phyloP scores from a whole-genome alignment of 129 eudicot species.

The Flaveria linearis region DNA sequence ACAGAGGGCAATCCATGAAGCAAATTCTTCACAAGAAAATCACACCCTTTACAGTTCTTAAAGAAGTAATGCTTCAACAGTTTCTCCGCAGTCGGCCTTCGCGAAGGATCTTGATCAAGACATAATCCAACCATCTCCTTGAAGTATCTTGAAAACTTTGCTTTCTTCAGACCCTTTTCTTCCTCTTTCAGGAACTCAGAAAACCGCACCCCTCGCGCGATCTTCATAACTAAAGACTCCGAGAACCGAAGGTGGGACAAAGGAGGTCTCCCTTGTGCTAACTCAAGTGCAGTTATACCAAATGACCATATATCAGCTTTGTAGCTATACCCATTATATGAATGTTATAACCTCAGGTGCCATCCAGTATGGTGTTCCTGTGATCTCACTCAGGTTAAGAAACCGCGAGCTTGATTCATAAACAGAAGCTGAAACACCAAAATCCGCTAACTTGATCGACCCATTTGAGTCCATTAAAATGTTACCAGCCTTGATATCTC shows the following conservation, averaged over 20 bases:
- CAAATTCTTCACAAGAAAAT: constrained; percentile 65
- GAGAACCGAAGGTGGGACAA: constrained; percentile 68
- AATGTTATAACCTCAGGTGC: constrained; percentile 82
- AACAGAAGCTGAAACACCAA: constrained; percentile 72
- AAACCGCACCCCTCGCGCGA: constrained; percentile 62
- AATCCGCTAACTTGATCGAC: constrained; percentile 61
- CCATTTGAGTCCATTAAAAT: constrained; percentile 64
- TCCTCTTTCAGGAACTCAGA: constrained; percentile 53
- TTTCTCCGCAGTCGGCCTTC: constrained; percentile 64
- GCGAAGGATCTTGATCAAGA: constrained; percentile 71
- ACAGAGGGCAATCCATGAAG: constrained; percentile 65
- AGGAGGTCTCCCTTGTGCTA: constrained; percentile 79
- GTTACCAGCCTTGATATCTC: constrained; percentile 78
- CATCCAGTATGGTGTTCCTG: constrained; percentile 91
- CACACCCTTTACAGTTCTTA: constrained; percentile 59
- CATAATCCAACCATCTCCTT: constrained; percentile 79
- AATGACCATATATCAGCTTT: constrained; percentile 89
- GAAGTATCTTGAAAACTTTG: constrained; percentile 61
- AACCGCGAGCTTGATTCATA: constrained; percentile 44
- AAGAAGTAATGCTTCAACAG: constrained; percentile 68
- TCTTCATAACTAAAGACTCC: constrained; percentile 59
- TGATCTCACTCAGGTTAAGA: constrained; percentile 45
- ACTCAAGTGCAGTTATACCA: constrained; percentile 75
- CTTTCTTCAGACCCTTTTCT: constrained; percentile 23
- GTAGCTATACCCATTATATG: constrained; percentile 61